Conservation (phyloP, 2,329 filamentous ascomycete species). For the Incumbomyces lentus region DNA sequence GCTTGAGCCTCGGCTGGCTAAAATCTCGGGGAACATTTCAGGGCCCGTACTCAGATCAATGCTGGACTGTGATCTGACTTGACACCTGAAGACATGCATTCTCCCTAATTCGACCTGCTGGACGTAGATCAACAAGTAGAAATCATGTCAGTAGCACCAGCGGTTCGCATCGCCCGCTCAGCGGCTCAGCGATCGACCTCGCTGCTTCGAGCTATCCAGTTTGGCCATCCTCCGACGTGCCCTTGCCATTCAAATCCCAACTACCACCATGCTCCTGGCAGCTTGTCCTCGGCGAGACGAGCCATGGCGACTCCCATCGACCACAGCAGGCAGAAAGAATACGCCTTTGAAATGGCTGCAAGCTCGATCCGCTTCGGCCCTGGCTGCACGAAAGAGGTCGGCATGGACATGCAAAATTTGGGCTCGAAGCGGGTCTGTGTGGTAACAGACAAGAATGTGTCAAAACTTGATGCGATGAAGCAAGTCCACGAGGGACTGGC, state of each 20-base stretch:
- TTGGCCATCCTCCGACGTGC: conserved; percentile 74
- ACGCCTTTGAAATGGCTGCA: conserved; percentile 97
- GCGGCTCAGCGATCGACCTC: conserved; percentile 41
- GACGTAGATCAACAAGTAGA: too few relatives aligned
- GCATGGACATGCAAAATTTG: conserved; percentile 95
- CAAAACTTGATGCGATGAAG: conserved; percentile 76
- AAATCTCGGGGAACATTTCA: background rate
- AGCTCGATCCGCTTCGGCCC: conserved; percentile 90
- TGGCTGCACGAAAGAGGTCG: conserved; percentile 87
- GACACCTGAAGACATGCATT: too few relatives aligned
- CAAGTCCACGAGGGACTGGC: conserved; percentile 74
- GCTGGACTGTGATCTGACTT: too few relatives aligned
- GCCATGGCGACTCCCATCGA: conserved; percentile 69
- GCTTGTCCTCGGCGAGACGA: conserved; percentile 46
- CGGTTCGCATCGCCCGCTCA: conserved; percentile 36
- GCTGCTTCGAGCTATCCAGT: conserved; percentile 80
- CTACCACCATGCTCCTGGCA: conserved; percentile 48
- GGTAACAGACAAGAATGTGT: conserved; percentile 77
- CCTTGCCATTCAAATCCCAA: conserved; percentile 87
- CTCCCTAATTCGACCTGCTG: too few relatives aligned
- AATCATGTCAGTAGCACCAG: conserved; percentile 27
- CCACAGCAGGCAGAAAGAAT: conserved; percentile 69
- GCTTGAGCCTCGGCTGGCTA: background rate
- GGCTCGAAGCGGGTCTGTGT: conserved; percentile 78
- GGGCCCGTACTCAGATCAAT: too few relatives aligned